Evolutionary conservation across 352 stramenopile species (phyloP).

Genomic region (Pythium volutum): DNA sequence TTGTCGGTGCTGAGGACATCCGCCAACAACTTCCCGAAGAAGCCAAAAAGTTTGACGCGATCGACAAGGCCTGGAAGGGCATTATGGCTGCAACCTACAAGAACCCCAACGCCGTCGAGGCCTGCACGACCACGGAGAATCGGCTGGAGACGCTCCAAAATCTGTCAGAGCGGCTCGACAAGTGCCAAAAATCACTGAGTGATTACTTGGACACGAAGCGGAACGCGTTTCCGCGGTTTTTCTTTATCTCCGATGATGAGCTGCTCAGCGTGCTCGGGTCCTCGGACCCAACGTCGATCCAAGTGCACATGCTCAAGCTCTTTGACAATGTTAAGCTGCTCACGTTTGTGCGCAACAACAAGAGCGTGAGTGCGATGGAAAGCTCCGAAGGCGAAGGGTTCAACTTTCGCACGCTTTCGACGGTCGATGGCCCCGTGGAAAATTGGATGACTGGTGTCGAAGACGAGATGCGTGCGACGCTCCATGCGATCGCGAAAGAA

Average conservation of each 20-base stretch:
- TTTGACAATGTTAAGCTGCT: slow-evolving; percentile 95
- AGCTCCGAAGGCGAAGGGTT: slow-evolving; percentile 91
- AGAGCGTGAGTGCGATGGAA: slow-evolving; percentile 88
- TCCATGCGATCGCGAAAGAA: slow-evolving; percentile 91
- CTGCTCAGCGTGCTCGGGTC: slow-evolving; percentile 89
- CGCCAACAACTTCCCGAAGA: slow-evolving; percentile 91
- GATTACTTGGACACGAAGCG: slow-evolving; percentile 90
- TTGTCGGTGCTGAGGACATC: slow-evolving; percentile 92
- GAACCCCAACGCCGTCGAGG: slow-evolving; percentile 90
- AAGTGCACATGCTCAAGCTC: slow-evolving; percentile 94
- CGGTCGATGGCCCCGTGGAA: slow-evolving; percentile 91
- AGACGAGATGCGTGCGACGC: slow-evolving; percentile 85
- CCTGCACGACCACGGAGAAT: slow-evolving; percentile 80
- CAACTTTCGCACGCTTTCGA: slow-evolving; percentile 65
- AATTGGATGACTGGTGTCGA: slow-evolving; percentile 93
- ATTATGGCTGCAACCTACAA: slow-evolving; percentile 93
- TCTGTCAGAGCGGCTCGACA: slow-evolving; percentile 86
- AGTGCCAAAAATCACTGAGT: slow-evolving; percentile 89
- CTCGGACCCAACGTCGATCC: slow-evolving; percentile 90
- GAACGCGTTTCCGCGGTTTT: slow-evolving; percentile 92
- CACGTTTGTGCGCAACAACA: slow-evolving; percentile 88
- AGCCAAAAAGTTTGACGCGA: slow-evolving; percentile 92
- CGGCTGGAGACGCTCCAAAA: slow-evolving; percentile 86
- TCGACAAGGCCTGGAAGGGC: slow-evolving; percentile 91
- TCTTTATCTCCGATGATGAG: slow-evolving; percentile 95